Conservation (phyloP, 1,139 yeast genomes). For the Zygotorulaspora mrakii region DNA sequence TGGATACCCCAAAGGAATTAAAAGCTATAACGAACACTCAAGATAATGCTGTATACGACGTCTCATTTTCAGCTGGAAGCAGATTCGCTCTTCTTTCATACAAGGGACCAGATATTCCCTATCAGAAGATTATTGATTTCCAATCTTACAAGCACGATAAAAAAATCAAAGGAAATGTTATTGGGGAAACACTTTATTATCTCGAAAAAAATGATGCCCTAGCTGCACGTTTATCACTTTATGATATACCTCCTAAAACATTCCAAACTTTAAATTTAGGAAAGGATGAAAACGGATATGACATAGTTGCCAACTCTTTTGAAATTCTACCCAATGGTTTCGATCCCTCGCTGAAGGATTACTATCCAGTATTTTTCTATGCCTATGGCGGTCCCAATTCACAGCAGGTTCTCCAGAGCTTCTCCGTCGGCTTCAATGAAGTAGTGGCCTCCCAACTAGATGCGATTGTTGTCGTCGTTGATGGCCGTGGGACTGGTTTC, state of each 20-base stretch:
- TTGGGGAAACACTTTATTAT: slow-evolving; percentile 35
- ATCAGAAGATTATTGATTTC: slow-evolving; percentile 60
- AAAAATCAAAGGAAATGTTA: slow-evolving; percentile 23
- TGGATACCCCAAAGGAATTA: slow-evolving; percentile 43
- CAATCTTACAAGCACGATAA: slow-evolving; percentile 23
- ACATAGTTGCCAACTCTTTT: slow-evolving; percentile 49
- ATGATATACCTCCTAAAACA: slow-evolving; percentile 47
- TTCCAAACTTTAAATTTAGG: slow-evolving; percentile 51
- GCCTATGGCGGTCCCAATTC: slow-evolving; percentile 86
- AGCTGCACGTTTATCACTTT: slow-evolving; percentile 39
- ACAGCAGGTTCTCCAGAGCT: slow-evolving; percentile 56
- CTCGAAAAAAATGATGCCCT: slow-evolving; percentile 52
- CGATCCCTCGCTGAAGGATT: slow-evolving; percentile 44
- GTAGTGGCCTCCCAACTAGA: slow-evolving; percentile 64
- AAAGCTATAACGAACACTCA: slow-evolving; percentile 52
- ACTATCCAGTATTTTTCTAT: slow-evolving; percentile 66
- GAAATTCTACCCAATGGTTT: slow-evolving; percentile 66
- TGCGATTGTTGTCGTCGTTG: slow-evolving; percentile 74
- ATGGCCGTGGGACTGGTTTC: slow-evolving; percentile 80
- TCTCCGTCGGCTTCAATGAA: slow-evolving; percentile 55
- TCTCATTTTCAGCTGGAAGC: slow-evolving; percentile 65
- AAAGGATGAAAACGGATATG: slow-evolving; percentile 43
- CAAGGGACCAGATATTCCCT: slow-evolving; percentile 65
- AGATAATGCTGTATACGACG: slow-evolving; percentile 62
- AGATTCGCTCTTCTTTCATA: slow-evolving; percentile 57